Percentiles rank a stretch among this genome's conserved stretches.
phyloP scores from a whole-genome alignment of 2,329 filamentous ascomycete genomes.

The Microcyclosporella mali region DNA sequence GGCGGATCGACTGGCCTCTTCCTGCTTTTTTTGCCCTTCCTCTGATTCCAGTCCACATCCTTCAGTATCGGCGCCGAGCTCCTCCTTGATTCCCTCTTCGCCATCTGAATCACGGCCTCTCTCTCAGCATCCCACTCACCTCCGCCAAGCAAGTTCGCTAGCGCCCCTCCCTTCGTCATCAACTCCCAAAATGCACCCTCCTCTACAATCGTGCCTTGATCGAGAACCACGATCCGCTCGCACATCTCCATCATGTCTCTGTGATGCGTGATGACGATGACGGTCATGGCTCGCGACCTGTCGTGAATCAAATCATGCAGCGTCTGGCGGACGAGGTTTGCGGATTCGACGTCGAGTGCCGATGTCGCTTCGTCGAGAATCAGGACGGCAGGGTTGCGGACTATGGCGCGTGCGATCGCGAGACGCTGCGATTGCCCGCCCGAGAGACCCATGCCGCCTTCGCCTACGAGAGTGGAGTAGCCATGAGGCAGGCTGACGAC shows the following conservation, averaged over 20 bases:
- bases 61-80: conserved; percentile 2
- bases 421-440: conserved; percentile 80
- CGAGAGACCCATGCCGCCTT: conserved; percentile 66
- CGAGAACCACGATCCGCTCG: conserved; percentile 63
- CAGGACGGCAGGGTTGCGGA: conserved; percentile 63
- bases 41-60: conserved; percentile 5
- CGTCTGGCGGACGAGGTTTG: conserved; percentile 57
- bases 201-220: conserved; percentile 63
- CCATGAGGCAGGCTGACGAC: conserved; percentile 63
- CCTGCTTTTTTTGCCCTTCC: background rate
- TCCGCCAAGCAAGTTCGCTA: conserved; percentile 36
- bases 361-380: conserved; percentile 85
- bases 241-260: conserved; percentile 81
- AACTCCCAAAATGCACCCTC: conserved; percentile 61
- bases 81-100: background rate
- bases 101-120: background rate
- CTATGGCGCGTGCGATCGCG: conserved; percentile 72
- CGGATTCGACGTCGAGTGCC: conserved; percentile 65
- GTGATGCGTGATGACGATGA: conserved; percentile 77
- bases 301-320: conserved; percentile 49
- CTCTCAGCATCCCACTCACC: conserved; percentile 24
- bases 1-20: no score
- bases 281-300: conserved; percentile 46
- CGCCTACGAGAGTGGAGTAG: conserved; percentile 68
- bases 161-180: conserved; percentile 31